phyloP scores from a whole-genome alignment of 2,329 filamentous ascomycete species.

The Polychaeton citri region DNA sequence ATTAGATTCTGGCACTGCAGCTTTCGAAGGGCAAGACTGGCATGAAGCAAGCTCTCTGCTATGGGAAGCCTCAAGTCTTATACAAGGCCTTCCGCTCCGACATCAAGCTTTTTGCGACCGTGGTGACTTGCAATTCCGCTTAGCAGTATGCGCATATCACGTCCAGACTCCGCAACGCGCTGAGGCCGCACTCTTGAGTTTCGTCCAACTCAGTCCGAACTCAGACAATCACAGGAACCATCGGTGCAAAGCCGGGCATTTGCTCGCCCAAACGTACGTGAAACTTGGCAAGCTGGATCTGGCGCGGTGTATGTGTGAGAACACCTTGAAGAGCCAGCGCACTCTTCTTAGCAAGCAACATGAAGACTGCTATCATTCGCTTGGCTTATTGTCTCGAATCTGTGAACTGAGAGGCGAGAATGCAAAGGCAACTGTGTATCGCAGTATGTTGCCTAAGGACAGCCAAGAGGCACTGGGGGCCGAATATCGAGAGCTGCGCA shows the following conservation, averaged over 20 bases:
- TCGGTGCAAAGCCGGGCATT: slow-evolving; percentile 6
- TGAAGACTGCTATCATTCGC: slow-evolving; percentile 2
- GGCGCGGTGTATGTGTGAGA: slow-evolving; percentile 6
- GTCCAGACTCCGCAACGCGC: slow-evolving; percentile 10
- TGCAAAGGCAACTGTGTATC: slow-evolving; percentile 4
- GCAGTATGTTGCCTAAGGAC: slow-evolving; percentile 4
- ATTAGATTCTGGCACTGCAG: slow-evolving; percentile 11
- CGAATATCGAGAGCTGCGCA: too few species aligned
- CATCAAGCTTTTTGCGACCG: slow-evolving; percentile 13
- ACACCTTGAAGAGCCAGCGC: slow-evolving; percentile 5
- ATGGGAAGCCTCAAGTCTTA: slow-evolving; percentile 14
- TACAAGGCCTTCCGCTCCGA: slow-evolving; percentile 11
- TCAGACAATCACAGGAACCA: slow-evolving; percentile 1
- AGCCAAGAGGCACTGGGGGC: not conserved
- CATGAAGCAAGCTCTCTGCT: slow-evolving; percentile 15
- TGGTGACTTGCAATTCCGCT: slow-evolving; percentile 15
- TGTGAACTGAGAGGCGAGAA: slow-evolving; percentile 3
- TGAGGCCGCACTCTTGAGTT: slow-evolving; percentile 10
- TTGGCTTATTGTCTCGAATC: slow-evolving; percentile 7
- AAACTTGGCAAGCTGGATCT: slow-evolving; percentile 5
- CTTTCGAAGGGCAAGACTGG: slow-evolving; percentile 14
- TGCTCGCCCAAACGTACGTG: slow-evolving; percentile 4
- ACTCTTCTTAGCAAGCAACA: slow-evolving; percentile 5
- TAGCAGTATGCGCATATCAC: slow-evolving; percentile 17
- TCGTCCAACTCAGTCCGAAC: slow-evolving; percentile 1